A percentile compares a stretch with the other conserved stretches of the same genome.
phyloP scores from a whole-genome alignment of 768 basidiomycete genomes.

The Dendrothele bispora region DNA sequence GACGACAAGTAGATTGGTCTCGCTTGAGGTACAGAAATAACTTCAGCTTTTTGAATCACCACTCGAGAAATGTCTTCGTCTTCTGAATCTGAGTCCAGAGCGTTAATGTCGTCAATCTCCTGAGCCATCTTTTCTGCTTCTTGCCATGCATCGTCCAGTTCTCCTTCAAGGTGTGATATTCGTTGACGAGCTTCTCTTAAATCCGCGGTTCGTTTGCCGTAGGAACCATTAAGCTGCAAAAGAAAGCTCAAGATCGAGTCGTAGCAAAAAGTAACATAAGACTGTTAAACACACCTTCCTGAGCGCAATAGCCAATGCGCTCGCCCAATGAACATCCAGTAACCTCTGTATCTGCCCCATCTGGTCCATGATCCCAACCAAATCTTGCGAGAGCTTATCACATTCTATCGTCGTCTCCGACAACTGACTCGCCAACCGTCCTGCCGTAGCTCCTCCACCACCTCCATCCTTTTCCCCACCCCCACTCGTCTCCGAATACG shows the following conservation, averaged over 20 bases:
- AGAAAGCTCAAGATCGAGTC: conserved; percentile 1
- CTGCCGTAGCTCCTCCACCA: conserved; percentile 40
- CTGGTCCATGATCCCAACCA: conserved; percentile 62
- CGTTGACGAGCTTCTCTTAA: conserved; percentile 45
- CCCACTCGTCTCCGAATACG: conserved; percentile 36
- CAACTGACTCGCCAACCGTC: conserved; percentile 54
- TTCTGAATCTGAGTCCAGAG: conserved; percentile 20
- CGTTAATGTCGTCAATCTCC: conserved; percentile 62
- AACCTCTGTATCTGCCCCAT: conserved; percentile 59
- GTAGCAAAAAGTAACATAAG: conserved; percentile 2
- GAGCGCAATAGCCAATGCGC: conserved; percentile 75
- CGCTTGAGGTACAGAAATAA: conserved; percentile 37
- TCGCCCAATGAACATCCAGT: conserved; percentile 67
- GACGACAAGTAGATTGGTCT: conserved; percentile 8
- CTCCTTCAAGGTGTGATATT: conserved; percentile 54
- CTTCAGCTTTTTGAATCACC: conserved; percentile 48
- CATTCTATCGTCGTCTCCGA: conserved; percentile 57
- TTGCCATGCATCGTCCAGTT: conserved; percentile 80
- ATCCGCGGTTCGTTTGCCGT: conserved; percentile 63
- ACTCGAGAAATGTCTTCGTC: conserved; percentile 30
- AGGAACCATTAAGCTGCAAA: conserved; percentile 63
- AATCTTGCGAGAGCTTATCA: conserved; percentile 56
- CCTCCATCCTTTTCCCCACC: conserved; percentile 23
- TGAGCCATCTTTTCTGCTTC: conserved; percentile 72
- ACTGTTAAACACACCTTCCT: conserved; percentile 50